Conservation (phyloP, 495 filamentous ascomycete genomes). For the Podospora fimiseda region DNA sequence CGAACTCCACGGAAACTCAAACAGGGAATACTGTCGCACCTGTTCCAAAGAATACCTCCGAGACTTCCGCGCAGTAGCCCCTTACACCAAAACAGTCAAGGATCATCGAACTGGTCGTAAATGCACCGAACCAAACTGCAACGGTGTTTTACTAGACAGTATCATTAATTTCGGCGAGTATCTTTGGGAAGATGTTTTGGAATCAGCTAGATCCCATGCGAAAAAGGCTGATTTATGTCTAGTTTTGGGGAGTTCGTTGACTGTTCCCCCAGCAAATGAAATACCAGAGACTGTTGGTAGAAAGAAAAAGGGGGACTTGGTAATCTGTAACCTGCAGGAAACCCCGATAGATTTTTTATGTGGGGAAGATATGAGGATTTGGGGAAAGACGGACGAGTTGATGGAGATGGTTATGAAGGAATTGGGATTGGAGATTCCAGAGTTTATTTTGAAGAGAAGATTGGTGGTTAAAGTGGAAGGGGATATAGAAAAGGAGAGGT, state of each 20-base stretch:
- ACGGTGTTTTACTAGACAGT: constrained; percentile 32
- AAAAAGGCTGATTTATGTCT: constrained; percentile 38
- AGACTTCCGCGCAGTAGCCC: constrained; percentile 42
- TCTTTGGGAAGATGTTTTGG: constrained; percentile 26
- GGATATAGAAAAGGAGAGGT: constrained; percentile 10
- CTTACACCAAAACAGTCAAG: constrained; percentile 34
- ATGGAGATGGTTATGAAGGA: constrained; percentile 36
- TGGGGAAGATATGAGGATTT: constrained; percentile 22
- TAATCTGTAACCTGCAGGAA: constrained; percentile 41
- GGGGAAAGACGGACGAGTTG: constrained; percentile 32
- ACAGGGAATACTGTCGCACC: constrained; percentile 39
- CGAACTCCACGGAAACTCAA: constrained; percentile 43
- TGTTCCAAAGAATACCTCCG: constrained; percentile 43
- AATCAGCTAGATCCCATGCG: constrained; percentile 28
- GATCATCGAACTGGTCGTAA: constrained; percentile 43
- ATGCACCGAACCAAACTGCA: constrained; percentile 24
- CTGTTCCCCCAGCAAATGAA: constrained; percentile 35
- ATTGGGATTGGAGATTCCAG: constrained; percentile 29
- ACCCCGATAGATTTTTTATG: constrained; percentile 34
- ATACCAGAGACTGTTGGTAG: constrained; percentile 33
- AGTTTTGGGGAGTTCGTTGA: constrained; percentile 41
- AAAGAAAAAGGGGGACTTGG: constrained; percentile 26
- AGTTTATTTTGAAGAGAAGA: constrained; percentile 30
- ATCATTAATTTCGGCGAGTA: constrained; percentile 42
- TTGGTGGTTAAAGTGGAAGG: constrained; percentile 25